These are phyloP conservation scores for Sechiopsis laciniata DNA, from an alignment of 306 rosid species.

Conservation along the genomic window DNA sequence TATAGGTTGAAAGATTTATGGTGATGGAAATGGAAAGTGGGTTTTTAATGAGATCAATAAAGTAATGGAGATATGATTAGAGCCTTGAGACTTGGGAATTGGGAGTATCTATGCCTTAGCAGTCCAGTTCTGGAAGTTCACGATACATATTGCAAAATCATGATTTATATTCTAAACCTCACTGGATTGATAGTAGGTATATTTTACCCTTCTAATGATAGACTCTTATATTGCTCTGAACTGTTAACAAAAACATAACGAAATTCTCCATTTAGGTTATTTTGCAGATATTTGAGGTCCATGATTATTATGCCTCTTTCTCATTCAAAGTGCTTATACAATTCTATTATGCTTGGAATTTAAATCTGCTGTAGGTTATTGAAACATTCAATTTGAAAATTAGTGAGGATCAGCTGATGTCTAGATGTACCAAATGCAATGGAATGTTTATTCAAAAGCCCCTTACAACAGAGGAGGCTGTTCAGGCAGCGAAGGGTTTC, in stretches of 20 bases:
- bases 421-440: slow-evolving; percentile 93
- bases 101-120: background rate
- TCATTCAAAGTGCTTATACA: background rate
- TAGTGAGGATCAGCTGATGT: slow-evolving; percentile 71
- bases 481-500: slow-evolving; percentile 81
- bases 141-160: background rate
- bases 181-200: background rate
- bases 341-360: slow-evolving; percentile 15
- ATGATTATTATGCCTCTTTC: background rate
- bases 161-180: background rate
- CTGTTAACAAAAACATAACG: background rate
- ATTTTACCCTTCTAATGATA: background rate
- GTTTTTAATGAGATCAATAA: background rate
- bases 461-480: slow-evolving; percentile 72
- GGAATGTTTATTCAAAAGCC: slow-evolving; percentile 88
- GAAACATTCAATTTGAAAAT: slow-evolving; percentile 65
- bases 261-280: slow-evolving; percentile 9
- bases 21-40: background rate
- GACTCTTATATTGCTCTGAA: background rate
- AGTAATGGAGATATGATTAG: background rate
- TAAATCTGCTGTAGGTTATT: slow-evolving; percentile 52
- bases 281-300: background rate
- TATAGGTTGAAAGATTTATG: background rate
- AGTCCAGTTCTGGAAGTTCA: background rate
- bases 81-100: slow-evolving; percentile 11